Evolutionary conservation across 2,329 filamentous ascomycete genomes (phyloP).

Genomic region (Acephala macrosclerotiorum): DNA sequence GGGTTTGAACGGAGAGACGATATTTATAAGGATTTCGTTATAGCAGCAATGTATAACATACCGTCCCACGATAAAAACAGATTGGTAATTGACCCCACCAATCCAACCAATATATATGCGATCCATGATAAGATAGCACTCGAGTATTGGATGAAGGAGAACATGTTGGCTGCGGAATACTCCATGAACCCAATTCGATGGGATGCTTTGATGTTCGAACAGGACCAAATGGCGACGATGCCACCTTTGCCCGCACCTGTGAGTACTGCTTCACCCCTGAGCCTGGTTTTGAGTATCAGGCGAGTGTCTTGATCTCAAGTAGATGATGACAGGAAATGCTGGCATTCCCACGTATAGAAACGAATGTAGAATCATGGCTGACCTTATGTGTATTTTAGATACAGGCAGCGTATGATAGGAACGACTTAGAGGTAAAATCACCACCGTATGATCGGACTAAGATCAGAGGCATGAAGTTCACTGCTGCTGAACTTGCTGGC

Average conservation of each 20-base stretch:
- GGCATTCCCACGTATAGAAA: too few species aligned
- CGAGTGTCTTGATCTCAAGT: too few species aligned
- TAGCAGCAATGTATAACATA: background rate
- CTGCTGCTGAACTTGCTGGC: too few species aligned
- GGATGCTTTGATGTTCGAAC: background rate
- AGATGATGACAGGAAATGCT: too few species aligned
- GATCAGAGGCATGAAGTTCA: too few species aligned
- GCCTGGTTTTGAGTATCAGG: background rate
- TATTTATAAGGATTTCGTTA: background rate
- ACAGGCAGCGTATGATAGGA: too few species aligned
- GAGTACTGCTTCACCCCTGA: background rate
- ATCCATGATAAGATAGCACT: background rate
- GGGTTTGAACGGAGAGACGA: background rate
- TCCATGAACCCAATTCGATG: background rate
- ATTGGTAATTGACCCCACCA: background rate
- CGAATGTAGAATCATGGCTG: too few species aligned
- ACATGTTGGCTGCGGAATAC: background rate
- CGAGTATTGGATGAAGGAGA: conserved; percentile 3
- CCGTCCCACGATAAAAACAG: background rate
- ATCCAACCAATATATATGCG: background rate
- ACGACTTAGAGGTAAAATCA: too few species aligned
- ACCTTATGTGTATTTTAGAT: too few species aligned
- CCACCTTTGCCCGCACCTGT: background rate
- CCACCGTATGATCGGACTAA: too few species aligned
- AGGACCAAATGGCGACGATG: background rate